Evolutionary conservation across 164 flowering plant species (phyloP).

Genomic region (Piper longum): DNA sequence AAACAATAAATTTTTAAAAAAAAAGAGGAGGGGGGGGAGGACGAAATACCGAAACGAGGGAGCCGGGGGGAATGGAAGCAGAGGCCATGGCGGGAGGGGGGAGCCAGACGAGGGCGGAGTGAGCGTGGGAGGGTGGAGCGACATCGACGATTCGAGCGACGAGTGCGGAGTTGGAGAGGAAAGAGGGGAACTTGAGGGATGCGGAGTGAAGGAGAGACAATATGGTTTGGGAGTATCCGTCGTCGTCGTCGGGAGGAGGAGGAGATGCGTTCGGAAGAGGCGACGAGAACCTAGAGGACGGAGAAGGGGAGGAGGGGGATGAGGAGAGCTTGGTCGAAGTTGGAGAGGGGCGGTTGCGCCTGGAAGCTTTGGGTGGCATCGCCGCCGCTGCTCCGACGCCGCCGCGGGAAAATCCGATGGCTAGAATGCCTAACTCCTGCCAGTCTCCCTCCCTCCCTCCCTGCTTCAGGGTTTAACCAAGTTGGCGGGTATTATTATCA

Average conservation of each 20-base stretch:
- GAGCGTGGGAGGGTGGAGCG: conserved; percentile 9
- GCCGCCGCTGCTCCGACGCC: background rate
- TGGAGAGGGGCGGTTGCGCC: conserved; percentile 28
- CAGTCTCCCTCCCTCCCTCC: too few species aligned
- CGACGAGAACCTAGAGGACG: conserved; percentile 8
- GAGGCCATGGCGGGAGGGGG: conserved; percentile 56
- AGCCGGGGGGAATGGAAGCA: conserved; percentile 37
- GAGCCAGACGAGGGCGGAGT: conserved; percentile 54
- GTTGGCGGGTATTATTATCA: too few species aligned
- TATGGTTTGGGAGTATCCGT: conserved; percentile 2
- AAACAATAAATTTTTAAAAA: background rate
- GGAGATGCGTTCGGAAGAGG: conserved; percentile 12
- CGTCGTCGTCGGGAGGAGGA: conserved; percentile 12
- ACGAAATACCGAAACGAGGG: conserved; percentile 63
- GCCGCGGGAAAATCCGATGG: too few species aligned
- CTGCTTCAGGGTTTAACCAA: too few species aligned
- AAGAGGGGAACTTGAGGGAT: conserved; percentile 37
- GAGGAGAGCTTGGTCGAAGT: conserved; percentile 19
- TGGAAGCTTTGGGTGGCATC: conserved; percentile 28
- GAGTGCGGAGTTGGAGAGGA: conserved; percentile 44
- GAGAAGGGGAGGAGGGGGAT: conserved; percentile 16
- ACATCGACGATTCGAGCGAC: conserved; percentile 27
- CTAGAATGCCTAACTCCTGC: too few species aligned
- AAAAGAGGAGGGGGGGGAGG: background rate
- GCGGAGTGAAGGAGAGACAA: conserved; percentile 31